Conservation (phyloP, 75 land plant genomes). For the Pinus taeda region DNA sequence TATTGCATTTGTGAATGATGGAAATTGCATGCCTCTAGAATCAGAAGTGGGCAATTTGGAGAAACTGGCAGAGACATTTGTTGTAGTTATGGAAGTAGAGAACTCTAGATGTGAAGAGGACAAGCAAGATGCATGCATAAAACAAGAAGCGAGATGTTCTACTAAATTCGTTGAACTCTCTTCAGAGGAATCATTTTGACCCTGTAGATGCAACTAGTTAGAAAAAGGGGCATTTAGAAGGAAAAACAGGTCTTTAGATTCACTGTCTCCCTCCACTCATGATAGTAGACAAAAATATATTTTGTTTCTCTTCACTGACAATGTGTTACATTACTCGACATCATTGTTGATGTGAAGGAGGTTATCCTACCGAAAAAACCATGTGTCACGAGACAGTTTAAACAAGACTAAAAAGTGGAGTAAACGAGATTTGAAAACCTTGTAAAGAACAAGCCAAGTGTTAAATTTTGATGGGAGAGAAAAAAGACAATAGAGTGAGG, state of each 20-base stretch:
- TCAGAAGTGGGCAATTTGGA: background rate
- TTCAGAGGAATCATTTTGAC: background rate
- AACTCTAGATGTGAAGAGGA: constrained; percentile 1
- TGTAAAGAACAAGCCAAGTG: too few relatives aligned
- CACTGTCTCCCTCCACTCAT: too few relatives aligned
- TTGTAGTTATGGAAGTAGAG: background rate
- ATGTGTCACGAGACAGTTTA: too few relatives aligned
- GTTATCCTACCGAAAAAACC: too few relatives aligned
- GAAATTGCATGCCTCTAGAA: background rate
- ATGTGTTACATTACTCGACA: too few relatives aligned
- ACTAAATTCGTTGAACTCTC: background rate
- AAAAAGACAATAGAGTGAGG: too few relatives aligned
- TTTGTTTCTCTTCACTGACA: too few relatives aligned
- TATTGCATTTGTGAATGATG: background rate
- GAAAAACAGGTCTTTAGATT: background rate
- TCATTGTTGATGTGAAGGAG: too few relatives aligned
- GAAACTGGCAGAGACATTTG: background rate
- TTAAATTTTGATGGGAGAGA: too few relatives aligned
- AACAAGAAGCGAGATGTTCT: constrained; percentile 9
- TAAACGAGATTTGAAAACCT: too few relatives aligned
- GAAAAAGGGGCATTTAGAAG: background rate
- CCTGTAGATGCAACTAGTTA: constrained; percentile 1
- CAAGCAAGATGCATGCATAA: background rate
- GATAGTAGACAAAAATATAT: too few relatives aligned
- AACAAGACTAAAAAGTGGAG: too few relatives aligned